phyloP scores from a whole-genome alignment of 1,139 yeast genomes.

The Hyphopichia buzzinii region DNA sequence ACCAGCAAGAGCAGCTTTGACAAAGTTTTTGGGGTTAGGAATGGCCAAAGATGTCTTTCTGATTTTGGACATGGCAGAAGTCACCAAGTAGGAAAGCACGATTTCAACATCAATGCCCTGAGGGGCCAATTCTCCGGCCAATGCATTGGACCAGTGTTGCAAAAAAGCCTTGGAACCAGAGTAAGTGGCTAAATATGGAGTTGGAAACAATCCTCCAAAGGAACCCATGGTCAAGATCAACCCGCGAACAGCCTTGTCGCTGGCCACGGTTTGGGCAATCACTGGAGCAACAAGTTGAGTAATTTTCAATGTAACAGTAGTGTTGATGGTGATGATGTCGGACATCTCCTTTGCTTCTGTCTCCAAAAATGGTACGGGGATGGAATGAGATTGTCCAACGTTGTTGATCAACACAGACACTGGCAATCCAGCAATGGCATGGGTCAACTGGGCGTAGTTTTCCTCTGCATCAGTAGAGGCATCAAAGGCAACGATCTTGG shows the following conservation, averaged over 20 bases:
- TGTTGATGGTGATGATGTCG: slow-evolving; percentile 81
- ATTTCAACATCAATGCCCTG: slow-evolving; percentile 80
- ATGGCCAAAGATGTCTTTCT: slow-evolving; percentile 70
- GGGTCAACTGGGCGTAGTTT: slow-evolving; percentile 48
- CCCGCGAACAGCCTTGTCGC: slow-evolving; percentile 49
- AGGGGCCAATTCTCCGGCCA: slow-evolving; percentile 78
- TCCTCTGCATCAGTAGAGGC: slow-evolving; percentile 56
- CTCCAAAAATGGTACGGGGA: slow-evolving; percentile 90
- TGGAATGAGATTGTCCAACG: slow-evolving; percentile 92
- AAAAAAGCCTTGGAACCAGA: slow-evolving; percentile 96
- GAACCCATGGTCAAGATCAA: slow-evolving; percentile 94
- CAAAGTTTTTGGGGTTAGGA: slow-evolving; percentile 83
- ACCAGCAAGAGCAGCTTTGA: slow-evolving; percentile 58
- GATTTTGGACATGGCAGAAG: slow-evolving; percentile 95
- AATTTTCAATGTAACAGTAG: slow-evolving; percentile 76
- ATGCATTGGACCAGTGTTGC: slow-evolving; percentile 87
- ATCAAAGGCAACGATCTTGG: slow-evolving; percentile 75
- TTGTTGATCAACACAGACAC: slow-evolving; percentile 82
- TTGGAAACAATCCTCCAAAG: slow-evolving; percentile 90
- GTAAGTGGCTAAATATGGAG: slow-evolving; percentile 89
- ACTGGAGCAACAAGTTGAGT: slow-evolving; percentile 75
- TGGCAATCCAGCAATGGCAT: slow-evolving; percentile 49
- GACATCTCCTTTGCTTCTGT: slow-evolving; percentile 72
- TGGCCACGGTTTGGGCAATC: slow-evolving; percentile 51
- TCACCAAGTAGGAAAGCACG: slow-evolving; percentile 85